Conservation (phyloP, 192 early-diverging fungal species). For the Podochytrium sp. region DNA sequence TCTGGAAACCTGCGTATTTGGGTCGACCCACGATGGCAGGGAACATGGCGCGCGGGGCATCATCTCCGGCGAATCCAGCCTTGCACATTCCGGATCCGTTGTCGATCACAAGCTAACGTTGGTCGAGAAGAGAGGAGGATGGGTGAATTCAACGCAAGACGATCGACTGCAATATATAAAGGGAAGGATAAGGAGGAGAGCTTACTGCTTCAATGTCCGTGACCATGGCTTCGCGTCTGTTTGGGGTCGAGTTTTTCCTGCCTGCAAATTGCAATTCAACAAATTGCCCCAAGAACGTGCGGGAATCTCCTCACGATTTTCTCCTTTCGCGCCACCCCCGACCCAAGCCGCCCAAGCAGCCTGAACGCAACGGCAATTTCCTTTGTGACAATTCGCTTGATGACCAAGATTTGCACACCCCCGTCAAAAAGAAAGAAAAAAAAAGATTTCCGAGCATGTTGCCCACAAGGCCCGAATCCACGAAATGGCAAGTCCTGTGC, state of each 20-base stretch:
- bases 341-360: background rate
- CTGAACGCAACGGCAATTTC: background rate
- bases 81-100: slow-evolving; percentile 71
- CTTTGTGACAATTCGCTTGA: too few relatives aligned
- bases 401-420: background rate
- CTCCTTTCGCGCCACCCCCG: background rate
- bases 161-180: too few relatives aligned
- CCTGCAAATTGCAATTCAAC: background rate
- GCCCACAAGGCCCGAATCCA: background rate
- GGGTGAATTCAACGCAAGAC: too few relatives aligned
- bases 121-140: background rate
- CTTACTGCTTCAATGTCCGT: background rate
- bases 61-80: slow-evolving; percentile 67
- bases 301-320: background rate
- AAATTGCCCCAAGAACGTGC: background rate
- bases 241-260: background rate
- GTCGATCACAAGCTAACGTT: slow-evolving; percentile 52
- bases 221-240: background rate
- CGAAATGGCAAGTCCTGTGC: slow-evolving; percentile 9
- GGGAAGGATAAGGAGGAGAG: background rate
- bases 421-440: background rate
- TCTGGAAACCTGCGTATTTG: slow-evolving; percentile 49
- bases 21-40: slow-evolving; percentile 65
- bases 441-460: background rate
- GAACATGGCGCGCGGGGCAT: slow-evolving; percentile 68